These are phyloP conservation scores for Neurospora sublineolata DNA, from an alignment of 495 filamentous ascomycete species.

Conservation along the genomic window DNA sequence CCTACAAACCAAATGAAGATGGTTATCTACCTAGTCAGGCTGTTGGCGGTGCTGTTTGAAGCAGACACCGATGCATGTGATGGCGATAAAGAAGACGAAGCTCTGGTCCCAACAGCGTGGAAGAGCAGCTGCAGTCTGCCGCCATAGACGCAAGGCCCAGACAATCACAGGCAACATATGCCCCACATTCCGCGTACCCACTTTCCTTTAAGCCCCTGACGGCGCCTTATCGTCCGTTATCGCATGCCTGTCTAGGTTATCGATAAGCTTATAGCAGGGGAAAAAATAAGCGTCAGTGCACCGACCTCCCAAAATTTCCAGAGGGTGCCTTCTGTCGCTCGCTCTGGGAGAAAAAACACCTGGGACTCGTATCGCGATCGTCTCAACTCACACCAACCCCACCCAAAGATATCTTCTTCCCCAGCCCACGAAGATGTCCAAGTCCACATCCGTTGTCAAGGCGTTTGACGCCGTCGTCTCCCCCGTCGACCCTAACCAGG, in stretches of 20 bases:
- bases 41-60: not conserved
- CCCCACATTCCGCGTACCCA: not conserved
- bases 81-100: not conserved
- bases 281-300: slow-evolving; percentile 12
- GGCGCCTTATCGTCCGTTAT: not conserved
- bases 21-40: not conserved
- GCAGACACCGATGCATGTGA: not conserved
- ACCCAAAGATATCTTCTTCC: slow-evolving; percentile 7
- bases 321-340: not conserved
- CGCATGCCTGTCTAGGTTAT: not conserved
- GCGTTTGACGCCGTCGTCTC: slow-evolving; percentile 22
- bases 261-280: not conserved
- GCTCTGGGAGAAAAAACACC: slow-evolving; percentile 10
- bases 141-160: not conserved
- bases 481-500: slow-evolving; percentile 34
- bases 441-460: slow-evolving; percentile 17
- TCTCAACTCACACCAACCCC: slow-evolving; percentile 1
- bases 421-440: slow-evolving; percentile 16
- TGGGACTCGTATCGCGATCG: slow-evolving; percentile 1
- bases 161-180: not conserved
- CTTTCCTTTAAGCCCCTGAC: not conserved
- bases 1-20: not conserved
- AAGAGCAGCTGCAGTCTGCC: slow-evolving; percentile 12
- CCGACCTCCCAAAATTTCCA: slow-evolving; percentile 16
- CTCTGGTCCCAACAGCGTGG: not conserved